Evolutionary conservation across 2,329 filamentous ascomycete species (phyloP), one percentile per base, ranked within the genome.

Genomic region (Bertia moriformis): DNA sequence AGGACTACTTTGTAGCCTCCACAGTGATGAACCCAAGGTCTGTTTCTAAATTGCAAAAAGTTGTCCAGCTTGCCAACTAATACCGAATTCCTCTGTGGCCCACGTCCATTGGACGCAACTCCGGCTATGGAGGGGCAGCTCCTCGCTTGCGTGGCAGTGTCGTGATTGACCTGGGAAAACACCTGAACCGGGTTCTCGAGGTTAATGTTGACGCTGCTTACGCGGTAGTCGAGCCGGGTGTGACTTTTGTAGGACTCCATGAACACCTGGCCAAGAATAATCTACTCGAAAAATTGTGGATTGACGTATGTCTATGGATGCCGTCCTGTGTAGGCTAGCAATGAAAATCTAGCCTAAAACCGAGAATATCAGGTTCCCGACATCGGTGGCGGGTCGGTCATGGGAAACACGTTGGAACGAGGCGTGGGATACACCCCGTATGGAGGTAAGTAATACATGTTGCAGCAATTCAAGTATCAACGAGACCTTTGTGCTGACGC

Each of bases 171-270:
- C 55, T 73, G n/a, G 69, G 68, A 3, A 60, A 52, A 29, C 57
- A 65, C 30, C 70, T 75, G 69, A 65, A 67, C 47, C 60, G 58
- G 45, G 59, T 75, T 5, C 46, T 74, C 5, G 57, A 69, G 27
- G 60, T 74, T 13, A 63, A 69, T 46, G 58, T 56, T 0, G 62
- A 67, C 14, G 62, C 60, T 32, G 65, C 63, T 15, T 69, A 59
- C 40, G 65, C 59, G 32, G 51, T 74, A 1, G 59, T 75, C 3
- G 69, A 74, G 47, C 71, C 71, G 0, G 70, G 71, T 1, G 70
- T 74, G 0, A 66, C 68, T 0, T 73, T 64, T 46, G 62, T 64
- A 40, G 60, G 60, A 19, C 53, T 74, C 4, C 60, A 73, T 43
- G 58, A 71, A n/a, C 58, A 66, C 39, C 49, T 71, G n/a, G 51